A percentile compares a stretch with the other conserved stretches of the same genome.
phyloP scores from a whole-genome alignment of 306 rosid genomes.

The Cicer bijugum region DNA sequence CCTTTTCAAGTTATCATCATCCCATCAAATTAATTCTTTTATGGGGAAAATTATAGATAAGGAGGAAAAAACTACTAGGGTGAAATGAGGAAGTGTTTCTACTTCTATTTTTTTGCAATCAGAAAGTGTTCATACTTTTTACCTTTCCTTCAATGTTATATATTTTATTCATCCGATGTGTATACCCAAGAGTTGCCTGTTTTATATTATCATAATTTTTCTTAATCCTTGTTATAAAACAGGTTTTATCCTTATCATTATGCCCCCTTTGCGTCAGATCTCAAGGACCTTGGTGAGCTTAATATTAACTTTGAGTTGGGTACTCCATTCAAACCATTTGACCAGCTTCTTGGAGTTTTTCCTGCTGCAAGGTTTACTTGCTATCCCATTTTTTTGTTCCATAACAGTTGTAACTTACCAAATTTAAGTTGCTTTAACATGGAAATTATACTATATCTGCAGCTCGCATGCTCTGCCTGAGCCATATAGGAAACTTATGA shows the following conservation, averaged over 20 bases:
- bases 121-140: not conserved
- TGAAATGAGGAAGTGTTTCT: too few species aligned
- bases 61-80: not conserved
- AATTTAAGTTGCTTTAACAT: constrained; percentile 13
- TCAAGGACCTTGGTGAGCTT: constrained; percentile 74
- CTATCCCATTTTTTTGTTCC: not conserved
- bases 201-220: not conserved
- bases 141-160: constrained; percentile 12
- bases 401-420: not conserved
- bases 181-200: not conserved
- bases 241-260: constrained; percentile 99
- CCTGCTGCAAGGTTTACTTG: constrained; percentile 89
- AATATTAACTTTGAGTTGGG: constrained; percentile 72
- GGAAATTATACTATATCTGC: constrained; percentile 47
- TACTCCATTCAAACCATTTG: constrained; percentile 89
- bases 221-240: constrained; percentile 31
- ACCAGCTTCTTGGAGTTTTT: constrained; percentile 95
- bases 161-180: constrained; percentile 3
- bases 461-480: constrained; percentile 95
- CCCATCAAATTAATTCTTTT: not conserved
- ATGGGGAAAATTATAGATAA: not conserved
- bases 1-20: not conserved
- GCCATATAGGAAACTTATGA: constrained; percentile 84
- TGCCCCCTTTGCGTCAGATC: constrained; percentile 98
- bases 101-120: too few species aligned